phyloP scores from a whole-genome alignment of 2,329 filamentous ascomycete genomes.

The Lachnellula subtilissima region DNA sequence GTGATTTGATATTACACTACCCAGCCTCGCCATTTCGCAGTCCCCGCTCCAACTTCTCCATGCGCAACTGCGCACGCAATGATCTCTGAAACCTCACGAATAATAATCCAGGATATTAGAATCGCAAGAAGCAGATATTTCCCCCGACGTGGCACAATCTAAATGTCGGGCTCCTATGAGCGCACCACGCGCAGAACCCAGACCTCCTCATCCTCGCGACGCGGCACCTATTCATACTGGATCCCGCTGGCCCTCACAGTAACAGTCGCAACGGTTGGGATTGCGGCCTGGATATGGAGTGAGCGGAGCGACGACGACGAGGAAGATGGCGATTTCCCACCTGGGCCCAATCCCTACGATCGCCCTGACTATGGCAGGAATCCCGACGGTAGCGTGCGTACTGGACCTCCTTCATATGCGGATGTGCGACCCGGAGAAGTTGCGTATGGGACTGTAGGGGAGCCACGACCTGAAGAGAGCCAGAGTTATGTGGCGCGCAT shows the following conservation, averaged over 20 bases:
- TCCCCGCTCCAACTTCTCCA: background rate
- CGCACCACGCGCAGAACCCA: constrained; percentile 29
- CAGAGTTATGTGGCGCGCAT: constrained; percentile 68
- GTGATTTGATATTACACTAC: background rate
- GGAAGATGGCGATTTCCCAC: constrained; percentile 51
- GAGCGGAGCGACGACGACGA: constrained; percentile 69
- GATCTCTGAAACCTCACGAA: constrained; percentile 4
- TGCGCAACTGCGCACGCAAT: constrained; percentile 6
- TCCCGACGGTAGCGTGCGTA: constrained; percentile 29
- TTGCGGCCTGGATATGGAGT: constrained; percentile 92
- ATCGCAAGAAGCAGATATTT: constrained; percentile 18
- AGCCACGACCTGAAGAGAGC: constrained; percentile 40
- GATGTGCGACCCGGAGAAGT: constrained; percentile 33
- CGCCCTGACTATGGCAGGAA: constrained; percentile 27
- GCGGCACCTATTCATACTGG: constrained; percentile 74
- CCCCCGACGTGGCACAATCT: constrained; percentile 23
- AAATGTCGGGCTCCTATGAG: constrained; percentile 61
- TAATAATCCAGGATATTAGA: constrained; percentile 2
- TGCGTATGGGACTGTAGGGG: constrained; percentile 38
- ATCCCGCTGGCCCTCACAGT: constrained; percentile 82
- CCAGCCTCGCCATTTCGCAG: constrained; percentile 13
- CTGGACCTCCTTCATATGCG: constrained; percentile 37
- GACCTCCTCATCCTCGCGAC: constrained; percentile 53
- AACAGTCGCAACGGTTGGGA: constrained; percentile 77
- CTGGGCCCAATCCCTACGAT: constrained; percentile 38